phyloP scores from a whole-genome alignment of 306 rosid species.

The Casuarina cunninghamiana region DNA sequence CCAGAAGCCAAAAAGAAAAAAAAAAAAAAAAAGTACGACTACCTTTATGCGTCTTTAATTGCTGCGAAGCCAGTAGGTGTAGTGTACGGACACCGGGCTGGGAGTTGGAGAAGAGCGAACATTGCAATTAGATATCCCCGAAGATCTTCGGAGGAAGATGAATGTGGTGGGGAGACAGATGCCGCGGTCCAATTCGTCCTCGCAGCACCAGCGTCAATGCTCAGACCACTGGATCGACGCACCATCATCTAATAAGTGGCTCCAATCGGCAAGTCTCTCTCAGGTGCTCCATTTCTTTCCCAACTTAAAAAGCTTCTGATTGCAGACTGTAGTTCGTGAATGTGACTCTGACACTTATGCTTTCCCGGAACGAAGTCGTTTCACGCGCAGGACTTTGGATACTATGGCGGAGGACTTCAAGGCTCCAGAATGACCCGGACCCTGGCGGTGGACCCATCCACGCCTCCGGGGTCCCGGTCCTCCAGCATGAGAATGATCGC shows the following conservation, averaged over 20 bases:
- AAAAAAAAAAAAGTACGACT: neutral
- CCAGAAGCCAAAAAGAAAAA: neutral
- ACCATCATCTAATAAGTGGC: constrained; percentile 51
- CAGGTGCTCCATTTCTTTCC: constrained; percentile 41
- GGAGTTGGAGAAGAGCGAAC: neutral
- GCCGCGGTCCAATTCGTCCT: constrained; percentile 57
- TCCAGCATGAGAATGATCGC: constrained; percentile 71
- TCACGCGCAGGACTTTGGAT: constrained; percentile 56
- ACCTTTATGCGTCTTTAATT: no score
- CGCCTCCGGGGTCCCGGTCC: constrained; percentile 43
- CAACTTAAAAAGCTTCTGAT: neutral
- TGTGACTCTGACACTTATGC: neutral
- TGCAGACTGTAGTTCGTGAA: no score
- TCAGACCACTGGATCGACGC: constrained; percentile 59
- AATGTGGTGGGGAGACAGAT: constrained; percentile 54
- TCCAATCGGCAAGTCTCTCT: constrained; percentile 50
- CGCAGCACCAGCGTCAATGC: constrained; percentile 66
- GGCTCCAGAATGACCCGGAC: constrained; percentile 30
- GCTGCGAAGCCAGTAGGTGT: neutral
- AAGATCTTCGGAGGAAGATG: constrained; percentile 25
- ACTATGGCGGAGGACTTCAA: constrained; percentile 35
- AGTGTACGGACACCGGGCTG: neutral
- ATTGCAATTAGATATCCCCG: neutral
- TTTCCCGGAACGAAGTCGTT: constrained; percentile 11
- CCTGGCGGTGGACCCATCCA: constrained; percentile 10